A percentile compares a stretch with the other conserved stretches of the same genome.
Conservation (phyloP, 345 rosid species). For the Sonneratia alba region DNA sequence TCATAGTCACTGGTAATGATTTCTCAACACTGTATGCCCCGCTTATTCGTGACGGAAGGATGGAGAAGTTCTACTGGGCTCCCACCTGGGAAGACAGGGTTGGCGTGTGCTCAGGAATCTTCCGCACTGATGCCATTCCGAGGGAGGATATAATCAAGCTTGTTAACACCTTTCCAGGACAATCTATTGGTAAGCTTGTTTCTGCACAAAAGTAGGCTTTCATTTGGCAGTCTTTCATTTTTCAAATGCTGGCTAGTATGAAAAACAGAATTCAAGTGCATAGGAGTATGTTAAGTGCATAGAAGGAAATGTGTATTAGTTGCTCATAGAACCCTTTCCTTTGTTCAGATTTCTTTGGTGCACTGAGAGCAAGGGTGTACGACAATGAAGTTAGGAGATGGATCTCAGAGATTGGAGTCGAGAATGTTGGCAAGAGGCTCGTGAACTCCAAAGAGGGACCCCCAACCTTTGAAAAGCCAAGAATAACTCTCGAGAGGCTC, state of each 20-base stretch:
- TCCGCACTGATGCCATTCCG: constrained; percentile 30
- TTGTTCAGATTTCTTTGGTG: constrained; percentile 44
- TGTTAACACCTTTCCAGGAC: constrained; percentile 46
- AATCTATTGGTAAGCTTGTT: constrained; percentile 37
- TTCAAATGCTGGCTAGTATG: background rate
- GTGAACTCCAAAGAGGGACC: constrained; percentile 48
- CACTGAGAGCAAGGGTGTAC: constrained; percentile 43
- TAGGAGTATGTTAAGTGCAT: no score
- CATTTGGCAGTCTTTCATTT: background rate
- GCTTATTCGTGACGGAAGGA: constrained; percentile 49
- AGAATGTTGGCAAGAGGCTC: constrained; percentile 30
- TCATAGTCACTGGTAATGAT: constrained; percentile 49
- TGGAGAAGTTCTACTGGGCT: constrained; percentile 60
- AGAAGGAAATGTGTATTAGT: no score
- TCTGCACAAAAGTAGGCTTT: background rate
- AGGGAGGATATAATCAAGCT: constrained; percentile 36
- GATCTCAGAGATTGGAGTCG: constrained; percentile 32
- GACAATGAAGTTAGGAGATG: constrained; percentile 54
- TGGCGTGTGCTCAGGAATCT: constrained; percentile 42
- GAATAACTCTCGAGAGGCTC: constrained; percentile 33
- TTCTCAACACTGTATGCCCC: constrained; percentile 55
- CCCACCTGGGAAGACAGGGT: constrained; percentile 48
- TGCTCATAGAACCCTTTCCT: background rate
- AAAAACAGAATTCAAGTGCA: background rate
- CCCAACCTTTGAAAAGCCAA: constrained; percentile 46